Evolutionary conservation across 1,284 basidiomycete species (phyloP), one percentile per base, ranked within the genome.

Genomic region (Sporisorium scitamineum): DNA sequence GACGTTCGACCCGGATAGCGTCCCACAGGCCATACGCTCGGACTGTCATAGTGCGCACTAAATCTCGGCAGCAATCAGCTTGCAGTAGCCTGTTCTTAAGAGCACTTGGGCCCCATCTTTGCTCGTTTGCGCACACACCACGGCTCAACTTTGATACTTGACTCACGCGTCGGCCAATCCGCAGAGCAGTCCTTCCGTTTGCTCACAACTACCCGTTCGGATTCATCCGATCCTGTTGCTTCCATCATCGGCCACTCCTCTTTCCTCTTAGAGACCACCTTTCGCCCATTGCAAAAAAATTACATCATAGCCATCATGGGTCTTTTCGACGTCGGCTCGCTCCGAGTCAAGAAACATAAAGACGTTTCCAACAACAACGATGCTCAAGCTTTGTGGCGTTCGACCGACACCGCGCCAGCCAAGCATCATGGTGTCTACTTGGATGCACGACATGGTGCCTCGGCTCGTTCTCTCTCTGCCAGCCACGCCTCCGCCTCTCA

Each of bases 241-340:
- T 4, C 22, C 16, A 31, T 50, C n/a, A 5, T 31, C 48, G 29
- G 14, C 27, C 5, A 10, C 48, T 9, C 10, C n/a, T 31, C 29
- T 27, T 31, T 31, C 48, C 10, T 20, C 29, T 18, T 1, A n/a
- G 18, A 16, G n/a, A 50, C 27, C 29, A 20, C 48, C n/a, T 39
- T 39, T 47, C 26, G 45, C 18, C 18, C 16, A 13, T n/a, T 26
- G 16, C 16, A 1, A 5, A 10, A 11, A 26, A 14, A 20, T 8
- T 42, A 39, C 37, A 5, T 4, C 16, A 20, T 32, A 24, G 10
- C 26, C 58, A 41, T 20, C 39, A 76, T 76, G 74, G 70, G 74
- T 62, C 61, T 76, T 14, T 76, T 76, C 55, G 70, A 76, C 54
- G 66, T 72, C 31, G 70, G 74, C 50, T 66, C 70, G 2, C 59